These are phyloP conservation scores for Dactylellina parvicollis DNA, from an alignment of 2,329 filamentous ascomycete genomes.

Conservation along the genomic window DNA sequence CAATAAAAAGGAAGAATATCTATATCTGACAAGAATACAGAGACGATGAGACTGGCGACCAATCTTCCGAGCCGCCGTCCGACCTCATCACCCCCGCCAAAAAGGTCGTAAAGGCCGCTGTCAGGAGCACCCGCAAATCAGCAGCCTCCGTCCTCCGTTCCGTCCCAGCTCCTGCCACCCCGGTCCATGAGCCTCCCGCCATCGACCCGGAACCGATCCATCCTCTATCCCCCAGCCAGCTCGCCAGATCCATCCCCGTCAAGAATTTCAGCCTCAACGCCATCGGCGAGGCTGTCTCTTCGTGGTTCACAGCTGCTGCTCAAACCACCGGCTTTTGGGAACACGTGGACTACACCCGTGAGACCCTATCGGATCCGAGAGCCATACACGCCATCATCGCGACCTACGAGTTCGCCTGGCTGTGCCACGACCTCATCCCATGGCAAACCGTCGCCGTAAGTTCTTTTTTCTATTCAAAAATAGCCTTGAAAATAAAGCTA, in stretches of 20 bases:
- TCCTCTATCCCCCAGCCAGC: constrained; percentile 35
- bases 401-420: constrained; percentile 45
- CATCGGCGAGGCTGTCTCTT: constrained; percentile 28
- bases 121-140: constrained; percentile 40
- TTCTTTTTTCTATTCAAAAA: background rate
- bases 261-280: constrained; percentile 41
- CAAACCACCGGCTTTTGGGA: constrained; percentile 49
- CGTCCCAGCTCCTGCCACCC: background rate
- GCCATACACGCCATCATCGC: constrained; percentile 45
- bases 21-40: background rate
- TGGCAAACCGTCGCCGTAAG: constrained; percentile 49
- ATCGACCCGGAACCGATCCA: constrained; percentile 37
- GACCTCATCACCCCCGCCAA: constrained; percentile 50
- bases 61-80: constrained; percentile 41
- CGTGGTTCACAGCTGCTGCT: constrained; percentile 44
- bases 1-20: background rate
- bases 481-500: background rate
- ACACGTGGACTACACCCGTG: constrained; percentile 45
- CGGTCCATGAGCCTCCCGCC: constrained; percentile 12
- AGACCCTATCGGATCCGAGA: constrained; percentile 41
- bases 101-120: constrained; percentile 5
- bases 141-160: background rate
- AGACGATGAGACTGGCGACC: constrained; percentile 35
- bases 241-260: constrained; percentile 42
- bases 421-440: constrained; percentile 44